Evolutionary conservation across 78 protist species (phyloP).

Genomic region (Pigoraptor vietnamica): DNA sequence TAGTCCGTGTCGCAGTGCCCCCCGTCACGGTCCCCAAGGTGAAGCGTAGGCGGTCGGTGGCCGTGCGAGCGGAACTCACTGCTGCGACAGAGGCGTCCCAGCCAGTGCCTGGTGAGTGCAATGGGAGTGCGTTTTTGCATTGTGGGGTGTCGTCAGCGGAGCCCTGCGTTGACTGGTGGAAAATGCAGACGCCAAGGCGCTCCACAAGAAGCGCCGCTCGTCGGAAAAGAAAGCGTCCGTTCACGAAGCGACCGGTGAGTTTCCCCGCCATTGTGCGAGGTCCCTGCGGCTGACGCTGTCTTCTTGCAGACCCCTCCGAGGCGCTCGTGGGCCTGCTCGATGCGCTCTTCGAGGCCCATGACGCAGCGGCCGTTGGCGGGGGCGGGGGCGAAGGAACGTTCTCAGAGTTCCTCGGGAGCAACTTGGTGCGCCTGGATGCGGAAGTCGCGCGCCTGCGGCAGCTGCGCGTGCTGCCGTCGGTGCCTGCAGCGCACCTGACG

Average conservation of each 20-base stretch:
- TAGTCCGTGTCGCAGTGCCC: no score
- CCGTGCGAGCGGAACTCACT: no score
- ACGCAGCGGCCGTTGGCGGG: background rate
- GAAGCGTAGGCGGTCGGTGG: no score
- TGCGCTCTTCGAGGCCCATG: background rate
- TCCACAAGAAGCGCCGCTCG: no score
- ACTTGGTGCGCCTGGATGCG: background rate
- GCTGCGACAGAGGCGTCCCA: no score
- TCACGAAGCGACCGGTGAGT: background rate
- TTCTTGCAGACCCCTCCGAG: background rate
- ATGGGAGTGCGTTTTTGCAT: no score
- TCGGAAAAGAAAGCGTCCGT: no score
- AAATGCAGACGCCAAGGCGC: no score
- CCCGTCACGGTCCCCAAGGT: no score
- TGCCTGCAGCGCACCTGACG: background rate
- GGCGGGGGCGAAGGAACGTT: background rate
- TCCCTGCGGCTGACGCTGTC: background rate
- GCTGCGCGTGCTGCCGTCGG: background rate
- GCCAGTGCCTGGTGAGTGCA: no score
- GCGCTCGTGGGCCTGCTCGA: background rate
- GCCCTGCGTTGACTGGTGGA: no score
- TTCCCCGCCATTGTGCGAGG: background rate
- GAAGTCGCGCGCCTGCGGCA: background rate
- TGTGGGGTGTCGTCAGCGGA: no score
- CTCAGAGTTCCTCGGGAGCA: background rate